Base-by-base conservation (phyloP, 2,329 filamentous ascomycete species). In the Verticillium longisporum region DNA sequence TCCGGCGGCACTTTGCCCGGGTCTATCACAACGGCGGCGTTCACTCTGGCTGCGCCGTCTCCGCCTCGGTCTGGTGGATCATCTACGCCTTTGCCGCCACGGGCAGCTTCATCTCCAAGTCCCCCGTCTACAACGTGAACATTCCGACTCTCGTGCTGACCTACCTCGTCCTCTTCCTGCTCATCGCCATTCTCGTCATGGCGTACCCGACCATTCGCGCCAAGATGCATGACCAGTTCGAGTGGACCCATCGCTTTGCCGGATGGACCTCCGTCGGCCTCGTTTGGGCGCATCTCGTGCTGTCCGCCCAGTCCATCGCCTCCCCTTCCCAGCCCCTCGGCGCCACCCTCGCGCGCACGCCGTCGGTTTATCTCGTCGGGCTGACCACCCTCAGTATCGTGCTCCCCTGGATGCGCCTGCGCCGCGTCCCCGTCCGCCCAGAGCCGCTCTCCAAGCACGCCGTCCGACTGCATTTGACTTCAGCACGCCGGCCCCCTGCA, bases 381-480 rank as follows among this genome's bases (percentile, higher is more conserved):
- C 70, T 84, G 55, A 86, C 87, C 37, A 91, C 89, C 1, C 66
- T 80, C 55, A 83, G 87, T 67, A 81, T 93, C 64, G 77, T 88
- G 55, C 85, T n/a, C n/a, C n/a, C 91, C 0, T 96, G 91, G 90
- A 71, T 89, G 7, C 81, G 84, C 62, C 83, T 95, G 32, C 85
- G 89, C 61, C 86, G 84, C 67, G 86, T 91, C 60, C 75, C 77
- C 14, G 88, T 94, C 63, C 76, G 81, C n/a, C 78, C 87, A 4
- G 86, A 91, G 69, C 77, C 81, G 2, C 84, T 95, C 15, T 94
- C 90, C 0, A 72, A 81, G 32, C 90, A 93, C 74, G 90, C 90
- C 54, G 77, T 91, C 33, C 84, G 87, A 33, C 82, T 95, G n/a
- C 84, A 88, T 69, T 89, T 92, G 78, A 80, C 69, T 87, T 89